These are phyloP conservation scores for Periconia digitata DNA, from an alignment of 2,329 filamentous ascomycete genomes.

Conservation along the genomic window DNA sequence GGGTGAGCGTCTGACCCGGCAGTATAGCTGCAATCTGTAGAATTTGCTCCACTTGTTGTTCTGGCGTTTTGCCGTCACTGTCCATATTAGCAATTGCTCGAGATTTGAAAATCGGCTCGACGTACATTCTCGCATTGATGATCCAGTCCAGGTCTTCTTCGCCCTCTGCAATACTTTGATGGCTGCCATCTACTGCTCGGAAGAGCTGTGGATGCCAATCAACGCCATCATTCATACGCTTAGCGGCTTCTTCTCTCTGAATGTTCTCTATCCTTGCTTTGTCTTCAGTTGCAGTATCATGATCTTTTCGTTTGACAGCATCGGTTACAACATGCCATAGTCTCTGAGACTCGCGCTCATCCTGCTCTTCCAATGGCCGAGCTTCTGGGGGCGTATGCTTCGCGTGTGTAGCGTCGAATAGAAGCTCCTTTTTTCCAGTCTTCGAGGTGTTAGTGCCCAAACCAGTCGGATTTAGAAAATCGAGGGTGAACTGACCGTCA, in stretches of 20 bases:
- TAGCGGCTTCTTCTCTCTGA: constrained; percentile 85
- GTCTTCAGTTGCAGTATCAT: constrained; percentile 86
- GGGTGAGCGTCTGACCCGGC: constrained; percentile 66
- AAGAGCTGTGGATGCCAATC: constrained; percentile 92
- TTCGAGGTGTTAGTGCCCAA: constrained; percentile 40
- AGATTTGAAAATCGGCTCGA: constrained; percentile 1
- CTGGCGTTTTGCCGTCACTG: constrained; percentile 62
- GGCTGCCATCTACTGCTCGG: constrained; percentile 69
- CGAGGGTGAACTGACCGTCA: constrained; percentile 59
- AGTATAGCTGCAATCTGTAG: constrained; percentile 83
- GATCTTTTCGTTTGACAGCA: constrained; percentile 82
- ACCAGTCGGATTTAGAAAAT: not conserved
- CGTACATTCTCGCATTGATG: constrained; percentile 81
- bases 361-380: constrained; percentile 82
- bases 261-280: constrained; percentile 95
- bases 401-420: constrained; percentile 83
- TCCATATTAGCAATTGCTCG: constrained; percentile 9
- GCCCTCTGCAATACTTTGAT: constrained; percentile 72
- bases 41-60: constrained; percentile 78
- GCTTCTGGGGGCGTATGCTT: constrained; percentile 74
- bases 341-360: constrained; percentile 83
- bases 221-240: constrained; percentile 72
- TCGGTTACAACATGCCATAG: constrained; percentile 81
- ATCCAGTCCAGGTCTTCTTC: constrained; percentile 95
- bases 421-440: constrained; percentile 85